phyloP scores from a whole-genome alignment of 2,329 filamentous ascomycete genomes.

The Cercospora beticola region DNA sequence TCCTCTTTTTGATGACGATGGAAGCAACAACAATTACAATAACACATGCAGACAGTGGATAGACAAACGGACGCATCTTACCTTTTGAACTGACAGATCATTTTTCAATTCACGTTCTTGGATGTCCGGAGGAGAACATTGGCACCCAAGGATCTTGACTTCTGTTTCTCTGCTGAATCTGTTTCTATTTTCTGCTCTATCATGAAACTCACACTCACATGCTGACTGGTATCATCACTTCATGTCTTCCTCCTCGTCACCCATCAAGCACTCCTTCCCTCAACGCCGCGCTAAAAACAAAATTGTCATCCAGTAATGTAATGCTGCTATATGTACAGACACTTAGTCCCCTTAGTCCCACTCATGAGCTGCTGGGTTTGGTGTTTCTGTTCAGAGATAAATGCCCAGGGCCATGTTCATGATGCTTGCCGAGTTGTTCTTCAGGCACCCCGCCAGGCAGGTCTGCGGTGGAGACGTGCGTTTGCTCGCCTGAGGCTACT shows the following conservation, averaged over 20 bases:
- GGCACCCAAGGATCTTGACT: too few relatives aligned
- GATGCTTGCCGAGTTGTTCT: slow-evolving; percentile 37
- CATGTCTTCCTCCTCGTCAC: neutral
- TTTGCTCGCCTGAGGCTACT: slow-evolving; percentile 13
- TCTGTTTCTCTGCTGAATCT: neutral
- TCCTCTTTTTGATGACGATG: neutral
- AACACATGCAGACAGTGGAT: slow-evolving; percentile 2
- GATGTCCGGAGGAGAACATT: too few relatives aligned
- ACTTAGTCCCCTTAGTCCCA: too few relatives aligned
- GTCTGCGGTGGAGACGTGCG: slow-evolving; percentile 42
- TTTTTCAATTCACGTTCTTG: neutral
- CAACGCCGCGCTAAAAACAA: slow-evolving; percentile 1
- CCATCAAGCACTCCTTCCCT: neutral
- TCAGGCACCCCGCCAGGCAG: slow-evolving; percentile 46
- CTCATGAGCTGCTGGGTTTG: slow-evolving; percentile 13
- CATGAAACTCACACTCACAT: neutral
- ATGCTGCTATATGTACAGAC: neutral
- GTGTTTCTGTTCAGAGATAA: slow-evolving; percentile 20
- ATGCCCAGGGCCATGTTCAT: slow-evolving; percentile 18
- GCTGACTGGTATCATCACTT: neutral
- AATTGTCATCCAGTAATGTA: neutral
- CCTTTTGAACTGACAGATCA: neutral
- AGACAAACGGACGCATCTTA: neutral
- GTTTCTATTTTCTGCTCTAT: neutral
- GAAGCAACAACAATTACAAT: neutral